Evolutionary conservation across 495 filamentous ascomycete genomes (phyloP).

Genomic region (Penicillium malachiteum): DNA sequence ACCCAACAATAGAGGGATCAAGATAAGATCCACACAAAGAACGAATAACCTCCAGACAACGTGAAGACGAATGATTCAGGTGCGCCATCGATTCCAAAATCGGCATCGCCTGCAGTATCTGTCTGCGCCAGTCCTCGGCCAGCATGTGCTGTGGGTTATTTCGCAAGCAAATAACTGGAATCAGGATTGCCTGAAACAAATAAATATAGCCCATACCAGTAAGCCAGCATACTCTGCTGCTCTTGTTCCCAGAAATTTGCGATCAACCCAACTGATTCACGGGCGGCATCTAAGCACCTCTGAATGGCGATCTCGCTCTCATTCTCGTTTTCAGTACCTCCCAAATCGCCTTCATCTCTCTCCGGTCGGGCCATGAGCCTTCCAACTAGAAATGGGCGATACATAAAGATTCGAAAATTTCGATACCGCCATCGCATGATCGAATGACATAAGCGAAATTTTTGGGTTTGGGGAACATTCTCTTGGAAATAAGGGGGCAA

Average conservation of each 20-base stretch:
- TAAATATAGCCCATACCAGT: slow-evolving; percentile 26
- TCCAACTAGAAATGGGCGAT: slow-evolving; percentile 17
- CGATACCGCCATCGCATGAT: slow-evolving; percentile 22
- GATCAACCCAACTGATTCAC: slow-evolving; percentile 17
- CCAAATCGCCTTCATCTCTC: background rate
- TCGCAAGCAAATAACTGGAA: slow-evolving; percentile 21
- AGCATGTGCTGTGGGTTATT: slow-evolving; percentile 13
- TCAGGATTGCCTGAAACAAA: slow-evolving; percentile 20
- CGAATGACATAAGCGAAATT: slow-evolving; percentile 17
- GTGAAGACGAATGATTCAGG: slow-evolving; percentile 11
- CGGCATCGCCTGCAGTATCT: slow-evolving; percentile 14
- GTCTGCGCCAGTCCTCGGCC: slow-evolving; percentile 10
- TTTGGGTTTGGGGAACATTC: slow-evolving; percentile 5
- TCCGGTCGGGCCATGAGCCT: slow-evolving; percentile 11
- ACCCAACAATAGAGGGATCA: slow-evolving; percentile 9
- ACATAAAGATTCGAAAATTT: slow-evolving; percentile 23
- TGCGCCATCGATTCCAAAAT: slow-evolving; percentile 17
- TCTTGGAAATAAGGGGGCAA: slow-evolving; percentile 15
- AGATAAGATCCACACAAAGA: slow-evolving; percentile 14
- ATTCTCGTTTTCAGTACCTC: background rate
- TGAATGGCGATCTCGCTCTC: slow-evolving; percentile 11
- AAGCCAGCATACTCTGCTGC: slow-evolving; percentile 16
- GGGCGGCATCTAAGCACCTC: slow-evolving; percentile 14
- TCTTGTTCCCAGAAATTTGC: slow-evolving; percentile 15
- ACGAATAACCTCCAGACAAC: slow-evolving; percentile 12